Base-by-base conservation (phyloP, 75 land plant genomes). In the Pinus taeda region DNA sequence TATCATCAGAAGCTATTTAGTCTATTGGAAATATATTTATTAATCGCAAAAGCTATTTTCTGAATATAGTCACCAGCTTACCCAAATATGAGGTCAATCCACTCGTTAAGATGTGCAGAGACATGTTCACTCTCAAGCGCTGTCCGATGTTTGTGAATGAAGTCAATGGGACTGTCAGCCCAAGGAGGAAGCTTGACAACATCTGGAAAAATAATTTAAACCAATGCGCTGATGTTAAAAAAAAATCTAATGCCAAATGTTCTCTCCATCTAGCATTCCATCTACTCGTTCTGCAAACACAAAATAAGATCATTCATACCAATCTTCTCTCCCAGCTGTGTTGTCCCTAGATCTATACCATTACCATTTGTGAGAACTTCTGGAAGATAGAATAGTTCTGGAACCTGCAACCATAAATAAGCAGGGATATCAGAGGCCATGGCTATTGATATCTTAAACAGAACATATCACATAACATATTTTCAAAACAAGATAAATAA, bases 31-130 rank as follows among this genome's bases (percentile, higher is more conserved):
- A 15, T 42, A 49, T 49, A 49, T 37, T 69, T 69, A 69, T 69
- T 42, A 3, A 69, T 39, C 36, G 2, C 55, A 69, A 22, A 22
- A n/a, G 8, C 49, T 69, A 37, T 37, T 36, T 9, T 37, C 21
- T 67, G 22, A 67, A 67, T 18, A 15, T 67, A 67, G 71, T 67
- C 21, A 18, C 71, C 39, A n/a, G 14, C 72, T 60, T 82, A 97
- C 99, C 99, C 99, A 89, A 97, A 97, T 78, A 97, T 91, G 29
- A 97, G 93, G 67, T 97, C 98, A 80, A 97, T 90, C 99, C 99
- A 97, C 69, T 97, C 93, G 83, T 97, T 89, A 64, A 97, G 83
- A 83, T 97, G 92, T 15, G 88, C 89, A 69, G 99, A 97, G 4
- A 97, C 99, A 86, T 93, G 83, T 74, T 93, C 99, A 81, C 99